Percentiles rank a stretch among this genome's conserved stretches.
Evolutionary conservation across 192 early-diverging fungal species (phyloP).

Genomic region (Mortierella claussenii): DNA sequence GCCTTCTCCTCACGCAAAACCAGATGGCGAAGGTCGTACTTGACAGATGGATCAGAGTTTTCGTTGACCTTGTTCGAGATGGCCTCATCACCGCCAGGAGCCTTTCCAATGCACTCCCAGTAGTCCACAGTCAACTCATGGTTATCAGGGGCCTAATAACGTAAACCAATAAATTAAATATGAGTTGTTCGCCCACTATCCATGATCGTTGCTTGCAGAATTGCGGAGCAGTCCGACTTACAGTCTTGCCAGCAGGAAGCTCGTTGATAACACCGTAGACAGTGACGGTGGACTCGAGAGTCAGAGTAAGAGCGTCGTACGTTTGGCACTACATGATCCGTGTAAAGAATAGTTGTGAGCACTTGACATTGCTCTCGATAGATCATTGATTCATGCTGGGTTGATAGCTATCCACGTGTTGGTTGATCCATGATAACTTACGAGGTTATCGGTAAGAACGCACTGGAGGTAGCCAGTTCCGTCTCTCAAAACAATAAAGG

Average conservation of each 20-base stretch:
- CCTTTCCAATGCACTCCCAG: conserved; percentile 93
- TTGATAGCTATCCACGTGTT: too few relatives aligned
- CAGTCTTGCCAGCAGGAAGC: conserved; percentile 92
- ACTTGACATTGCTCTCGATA: background rate
- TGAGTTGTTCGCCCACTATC: too few relatives aligned
- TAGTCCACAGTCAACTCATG: conserved; percentile 96
- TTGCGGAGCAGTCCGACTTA: conserved; percentile 33
- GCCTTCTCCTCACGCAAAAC: conserved; percentile 94
- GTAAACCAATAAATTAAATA: background rate
- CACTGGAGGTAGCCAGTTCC: conserved; percentile 96
- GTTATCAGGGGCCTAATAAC: conserved; percentile 95
- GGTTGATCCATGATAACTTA: too few relatives aligned
- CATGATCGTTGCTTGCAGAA: background rate
- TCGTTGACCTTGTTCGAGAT: conserved; percentile 90
- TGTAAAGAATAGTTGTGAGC: conserved; percentile 60
- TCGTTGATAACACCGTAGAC: conserved; percentile 88
- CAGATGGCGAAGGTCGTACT: conserved; percentile 95
- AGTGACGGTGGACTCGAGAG: conserved; percentile 91
- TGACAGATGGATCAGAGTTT: conserved; percentile 88
- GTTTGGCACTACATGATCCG: conserved; percentile 91
- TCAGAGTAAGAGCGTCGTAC: conserved; percentile 93
- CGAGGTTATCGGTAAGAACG: conserved; percentile 86
- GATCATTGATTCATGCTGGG: too few relatives aligned
- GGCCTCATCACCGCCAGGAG: conserved; percentile 95
- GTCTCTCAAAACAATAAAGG: conserved; percentile 94